Percentiles rank a stretch among this genome's conserved stretches.
phyloP scores from a whole-genome alignment of 2,329 filamentous ascomycete genomes.

The Trichoderma sp. region DNA sequence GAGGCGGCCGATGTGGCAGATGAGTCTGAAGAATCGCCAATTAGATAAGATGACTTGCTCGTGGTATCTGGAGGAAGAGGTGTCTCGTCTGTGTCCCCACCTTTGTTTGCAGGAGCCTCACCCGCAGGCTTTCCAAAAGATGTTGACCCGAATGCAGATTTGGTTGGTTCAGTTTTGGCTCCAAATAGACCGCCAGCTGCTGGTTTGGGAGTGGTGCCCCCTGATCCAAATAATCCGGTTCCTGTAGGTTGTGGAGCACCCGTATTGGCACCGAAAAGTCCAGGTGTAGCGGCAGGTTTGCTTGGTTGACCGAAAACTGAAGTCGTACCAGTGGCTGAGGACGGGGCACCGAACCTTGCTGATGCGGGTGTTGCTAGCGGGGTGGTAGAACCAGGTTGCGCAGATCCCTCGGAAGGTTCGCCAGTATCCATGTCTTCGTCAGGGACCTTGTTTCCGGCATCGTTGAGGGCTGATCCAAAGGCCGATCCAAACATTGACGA shows the following conservation, averaged over 20 bases:
- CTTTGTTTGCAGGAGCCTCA: conserved; percentile 45
- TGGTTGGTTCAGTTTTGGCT: conserved; percentile 31
- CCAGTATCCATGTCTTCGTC: conserved; percentile 57
- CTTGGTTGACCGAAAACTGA: conserved; percentile 43
- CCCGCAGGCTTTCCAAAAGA: conserved; percentile 33
- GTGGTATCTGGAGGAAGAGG: conserved; percentile 60
- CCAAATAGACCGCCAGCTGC: conserved; percentile 36
- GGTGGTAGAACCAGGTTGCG: conserved; percentile 49
- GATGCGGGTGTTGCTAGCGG: conserved; percentile 58
- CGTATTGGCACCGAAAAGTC: conserved; percentile 38
- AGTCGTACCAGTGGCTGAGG: conserved; percentile 37
- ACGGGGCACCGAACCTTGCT: conserved; percentile 49
- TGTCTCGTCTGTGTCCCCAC: conserved; percentile 43
- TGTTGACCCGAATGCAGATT: conserved; percentile 37
- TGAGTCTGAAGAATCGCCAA: conserved; percentile 58
- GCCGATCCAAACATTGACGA: conserved; percentile 62
- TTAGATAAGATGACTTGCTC: conserved; percentile 55
- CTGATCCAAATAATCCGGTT: conserved; percentile 34
- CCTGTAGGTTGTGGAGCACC: conserved; percentile 34
- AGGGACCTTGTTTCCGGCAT: conserved; percentile 46
- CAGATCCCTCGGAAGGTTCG: conserved; percentile 42
- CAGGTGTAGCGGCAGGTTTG: conserved; percentile 35
- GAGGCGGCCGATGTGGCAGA: conserved; percentile 49
- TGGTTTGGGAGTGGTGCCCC: conserved; percentile 32
- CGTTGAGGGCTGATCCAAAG: conserved; percentile 63